Conservation (phyloP, 768 basidiomycete species). For the Rhizopogon sp. region DNA sequence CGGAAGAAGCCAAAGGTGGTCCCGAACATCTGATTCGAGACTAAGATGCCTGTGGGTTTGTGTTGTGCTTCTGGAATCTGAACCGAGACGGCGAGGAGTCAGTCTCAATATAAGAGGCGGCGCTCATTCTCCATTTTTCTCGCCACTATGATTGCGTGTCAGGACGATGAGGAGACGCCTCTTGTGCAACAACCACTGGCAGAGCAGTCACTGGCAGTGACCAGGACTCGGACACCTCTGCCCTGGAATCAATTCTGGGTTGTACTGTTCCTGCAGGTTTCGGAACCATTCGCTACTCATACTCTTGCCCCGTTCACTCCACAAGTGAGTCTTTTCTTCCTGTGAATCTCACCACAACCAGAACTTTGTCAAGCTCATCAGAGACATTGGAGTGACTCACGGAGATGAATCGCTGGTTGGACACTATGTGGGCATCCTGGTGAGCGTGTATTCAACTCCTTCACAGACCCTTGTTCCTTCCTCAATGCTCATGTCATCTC, state of each 20-base stretch:
- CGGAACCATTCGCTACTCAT: slow-evolving; percentile 68
- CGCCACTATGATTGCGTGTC: neutral
- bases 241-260: slow-evolving; percentile 68
- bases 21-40: too few relatives aligned
- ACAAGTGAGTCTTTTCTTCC: slow-evolving; percentile 31
- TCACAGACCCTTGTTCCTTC: slow-evolving; percentile 28
- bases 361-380: slow-evolving; percentile 15
- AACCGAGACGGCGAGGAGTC: too few relatives aligned
- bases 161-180: slow-evolving; percentile 57
- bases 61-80: too few relatives aligned
- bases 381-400: slow-evolving; percentile 30
- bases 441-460: slow-evolving; percentile 16
- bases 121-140: neutral
- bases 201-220: slow-evolving; percentile 12
- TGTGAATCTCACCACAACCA: neutral
- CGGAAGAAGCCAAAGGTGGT: too few relatives aligned
- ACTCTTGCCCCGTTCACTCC: slow-evolving; percentile 74
- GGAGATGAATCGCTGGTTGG: slow-evolving; percentile 41
- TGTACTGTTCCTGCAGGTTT: slow-evolving; percentile 63
- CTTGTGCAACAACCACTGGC: slow-evolving; percentile 35
- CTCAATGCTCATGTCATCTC: neutral
- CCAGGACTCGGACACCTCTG: slow-evolving; percentile 39
- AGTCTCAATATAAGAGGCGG: too few relatives aligned
- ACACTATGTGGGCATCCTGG: slow-evolving; percentile 45
- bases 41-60: too few relatives aligned